phyloP scores from a whole-genome alignment of 441 rosid genomes.

The Viola pubescens region DNA sequence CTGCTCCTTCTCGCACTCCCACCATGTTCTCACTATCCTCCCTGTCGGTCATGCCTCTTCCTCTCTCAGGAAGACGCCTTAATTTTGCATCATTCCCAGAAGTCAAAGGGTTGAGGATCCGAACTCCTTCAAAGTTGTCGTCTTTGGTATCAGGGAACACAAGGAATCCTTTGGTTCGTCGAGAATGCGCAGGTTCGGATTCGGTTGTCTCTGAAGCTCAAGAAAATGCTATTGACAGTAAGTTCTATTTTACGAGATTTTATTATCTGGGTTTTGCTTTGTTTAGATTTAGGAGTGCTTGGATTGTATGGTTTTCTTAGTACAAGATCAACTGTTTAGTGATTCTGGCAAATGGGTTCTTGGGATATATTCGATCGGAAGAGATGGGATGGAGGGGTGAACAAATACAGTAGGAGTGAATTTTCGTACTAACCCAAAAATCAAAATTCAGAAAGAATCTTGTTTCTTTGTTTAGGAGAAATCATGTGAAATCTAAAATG shows the following conservation, averaged over 20 bases:
- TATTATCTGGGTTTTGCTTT: neutral
- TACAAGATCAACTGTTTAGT: no score
- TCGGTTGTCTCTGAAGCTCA: conserved; percentile 53
- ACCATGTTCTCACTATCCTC: neutral
- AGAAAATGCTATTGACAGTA: conserved; percentile 39
- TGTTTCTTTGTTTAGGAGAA: no score
- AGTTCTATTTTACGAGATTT: conserved; percentile 5
- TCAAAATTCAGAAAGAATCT: no score
- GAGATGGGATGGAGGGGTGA: no score
- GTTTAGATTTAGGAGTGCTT: neutral
- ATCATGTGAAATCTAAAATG: no score
- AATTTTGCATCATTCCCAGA: conserved; percentile 26
- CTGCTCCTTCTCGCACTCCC: conserved; percentile 7
- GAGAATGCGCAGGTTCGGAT: conserved; percentile 25
- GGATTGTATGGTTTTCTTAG: no score
- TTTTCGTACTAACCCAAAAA: no score
- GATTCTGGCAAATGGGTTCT: no score
- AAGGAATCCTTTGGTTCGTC: conserved; percentile 7
- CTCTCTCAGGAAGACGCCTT: conserved; percentile 14
- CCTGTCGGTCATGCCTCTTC: conserved; percentile 5
- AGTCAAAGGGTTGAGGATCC: conserved; percentile 41
- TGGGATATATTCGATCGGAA: no score
- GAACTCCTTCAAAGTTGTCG: conserved; percentile 18
- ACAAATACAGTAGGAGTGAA: no score
- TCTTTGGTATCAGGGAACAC: conserved; percentile 16